Percentiles rank a stretch among this genome's conserved stretches.
These are phyloP conservation scores for Hypoxylon crocopeplum DNA, from an alignment of 495 filamentous ascomycete genomes.

Conservation along the genomic window DNA sequence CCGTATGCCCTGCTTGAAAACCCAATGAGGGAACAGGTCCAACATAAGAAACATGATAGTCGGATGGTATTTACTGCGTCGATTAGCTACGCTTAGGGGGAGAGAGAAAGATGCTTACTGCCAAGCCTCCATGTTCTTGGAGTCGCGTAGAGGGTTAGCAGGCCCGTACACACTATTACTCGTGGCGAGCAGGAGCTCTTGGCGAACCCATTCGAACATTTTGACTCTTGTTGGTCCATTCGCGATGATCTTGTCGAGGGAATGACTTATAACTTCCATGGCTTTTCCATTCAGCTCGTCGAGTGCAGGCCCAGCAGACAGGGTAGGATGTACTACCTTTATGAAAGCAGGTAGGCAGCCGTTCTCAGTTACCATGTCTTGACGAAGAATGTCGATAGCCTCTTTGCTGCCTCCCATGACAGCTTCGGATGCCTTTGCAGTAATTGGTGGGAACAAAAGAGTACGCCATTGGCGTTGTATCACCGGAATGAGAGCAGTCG, in stretches of 20 bases:
- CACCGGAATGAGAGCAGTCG: conserved; percentile 22
- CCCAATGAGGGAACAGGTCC: too few relatives aligned
- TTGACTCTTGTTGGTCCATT: conserved; percentile 14
- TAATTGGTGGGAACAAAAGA: conserved; percentile 36
- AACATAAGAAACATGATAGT: too few relatives aligned
- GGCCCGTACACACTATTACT: conserved; percentile 40
- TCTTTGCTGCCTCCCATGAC: conserved; percentile 15
- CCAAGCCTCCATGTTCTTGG: too few relatives aligned
- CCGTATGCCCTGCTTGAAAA: conserved; percentile 16
- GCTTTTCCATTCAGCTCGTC: conserved; percentile 31
- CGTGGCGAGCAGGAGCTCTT: conserved; percentile 35
- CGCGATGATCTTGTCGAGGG: neutral
- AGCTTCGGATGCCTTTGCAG: neutral
- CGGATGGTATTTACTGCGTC: too few relatives aligned
- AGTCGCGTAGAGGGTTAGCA: conserved; percentile 40
- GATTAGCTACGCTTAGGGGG: too few relatives aligned
- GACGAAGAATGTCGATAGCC: conserved; percentile 14
- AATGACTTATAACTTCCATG: conserved; percentile 10
- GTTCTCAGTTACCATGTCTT: conserved; percentile 13
- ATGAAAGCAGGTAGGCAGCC: conserved; percentile 10
- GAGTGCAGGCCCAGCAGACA: conserved; percentile 4
- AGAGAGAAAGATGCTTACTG: too few relatives aligned
- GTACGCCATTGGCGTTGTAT: conserved; percentile 34
- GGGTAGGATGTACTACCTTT: conserved; percentile 1
- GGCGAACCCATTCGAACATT: conserved; percentile 41